Conservation (phyloP, 1,139 yeast species). For the Saccharomycopsis phalli region DNA sequence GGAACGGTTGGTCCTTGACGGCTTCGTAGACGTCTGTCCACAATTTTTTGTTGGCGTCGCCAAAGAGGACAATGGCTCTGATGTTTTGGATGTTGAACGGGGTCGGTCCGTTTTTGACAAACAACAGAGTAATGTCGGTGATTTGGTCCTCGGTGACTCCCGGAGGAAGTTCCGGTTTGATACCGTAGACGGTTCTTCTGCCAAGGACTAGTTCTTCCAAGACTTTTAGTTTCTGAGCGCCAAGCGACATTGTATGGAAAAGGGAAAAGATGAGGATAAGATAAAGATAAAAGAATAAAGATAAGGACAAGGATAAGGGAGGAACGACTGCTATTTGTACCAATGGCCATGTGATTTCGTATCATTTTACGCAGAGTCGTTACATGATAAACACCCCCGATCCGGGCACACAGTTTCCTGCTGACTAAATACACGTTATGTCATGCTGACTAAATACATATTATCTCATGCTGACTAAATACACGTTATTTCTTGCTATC, state of each 20-base stretch:
- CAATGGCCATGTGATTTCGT: no score
- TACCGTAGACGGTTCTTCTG: constrained; percentile 33
- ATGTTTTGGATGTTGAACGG: constrained; percentile 40
- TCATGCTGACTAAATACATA: no score
- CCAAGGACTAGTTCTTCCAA: constrained; percentile 26
- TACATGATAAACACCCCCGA: no score
- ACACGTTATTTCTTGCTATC: constrained; percentile 20
- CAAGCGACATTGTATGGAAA: no score
- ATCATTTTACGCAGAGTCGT: no score
- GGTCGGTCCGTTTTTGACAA: constrained; percentile 36
- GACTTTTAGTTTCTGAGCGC: background rate
- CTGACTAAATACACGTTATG: no score
- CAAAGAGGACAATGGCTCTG: constrained; percentile 35
- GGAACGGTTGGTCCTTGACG: constrained; percentile 27
- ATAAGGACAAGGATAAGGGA: no score
- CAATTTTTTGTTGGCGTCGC: constrained; percentile 33
- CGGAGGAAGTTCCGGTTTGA: constrained; percentile 32
- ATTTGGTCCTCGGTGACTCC: constrained; percentile 30
- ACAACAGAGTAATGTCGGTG: constrained; percentile 29
- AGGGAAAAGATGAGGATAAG: no score
- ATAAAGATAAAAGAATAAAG: no score
- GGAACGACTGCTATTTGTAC: no score
- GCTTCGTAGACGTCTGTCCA: constrained; percentile 33
- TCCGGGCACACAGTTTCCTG: no score
- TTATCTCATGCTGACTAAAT: background rate